Evolutionary conservation across 805 yeast species (phyloP), one percentile per base, ranked within the genome.

Genomic region (Lipomyces oligophaga): DNA sequence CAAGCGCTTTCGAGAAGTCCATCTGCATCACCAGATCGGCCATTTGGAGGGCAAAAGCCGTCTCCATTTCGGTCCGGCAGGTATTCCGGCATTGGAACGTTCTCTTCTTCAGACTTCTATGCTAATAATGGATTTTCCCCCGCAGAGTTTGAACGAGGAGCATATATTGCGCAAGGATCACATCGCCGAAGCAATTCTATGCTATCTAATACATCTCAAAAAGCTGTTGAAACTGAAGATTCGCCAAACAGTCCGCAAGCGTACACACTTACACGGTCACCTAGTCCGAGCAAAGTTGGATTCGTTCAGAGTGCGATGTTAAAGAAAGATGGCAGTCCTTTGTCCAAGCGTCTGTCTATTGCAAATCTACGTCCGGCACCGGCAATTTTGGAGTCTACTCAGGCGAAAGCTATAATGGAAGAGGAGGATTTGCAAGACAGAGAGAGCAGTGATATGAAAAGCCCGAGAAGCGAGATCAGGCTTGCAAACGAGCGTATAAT

Each of bases 291-390:
- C 1, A 34, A 34, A 16, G 52, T 41, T 15, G 49, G 52, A 8
- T 50, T 50, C 26, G 55, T 50, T 3, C 55, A 50, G 25, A 50
- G 55, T 20, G 55, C 55, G 3, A 39, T 50, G 46, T 28, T 41
- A 18, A 48, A 43, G 28, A 38, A 42, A 16, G 49, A 41, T 10
- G 47, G 45, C 21, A 41, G 24, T 11, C 24, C 45, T 6, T 10
- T 19, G 10, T 42, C 55, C 15, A 50, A 50, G 19, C 34, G 55
- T 16, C 28, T 46, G 22, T 50, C 55, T 15, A 50, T 50, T 32
- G 37, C 32, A n/a, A 44, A 46, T 34, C 22, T 50, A 34, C 20
- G 47, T 10, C 55, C 55, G 8, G 55, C 52, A 19, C 47, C 54
- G 2, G 46, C 44, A 10, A 43, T 48, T 5, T 11, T 48, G 25